These are phyloP conservation scores for Neurospora sp. DNA, from an alignment of 2,329 filamentous ascomycete species.

Conservation along the genomic window DNA sequence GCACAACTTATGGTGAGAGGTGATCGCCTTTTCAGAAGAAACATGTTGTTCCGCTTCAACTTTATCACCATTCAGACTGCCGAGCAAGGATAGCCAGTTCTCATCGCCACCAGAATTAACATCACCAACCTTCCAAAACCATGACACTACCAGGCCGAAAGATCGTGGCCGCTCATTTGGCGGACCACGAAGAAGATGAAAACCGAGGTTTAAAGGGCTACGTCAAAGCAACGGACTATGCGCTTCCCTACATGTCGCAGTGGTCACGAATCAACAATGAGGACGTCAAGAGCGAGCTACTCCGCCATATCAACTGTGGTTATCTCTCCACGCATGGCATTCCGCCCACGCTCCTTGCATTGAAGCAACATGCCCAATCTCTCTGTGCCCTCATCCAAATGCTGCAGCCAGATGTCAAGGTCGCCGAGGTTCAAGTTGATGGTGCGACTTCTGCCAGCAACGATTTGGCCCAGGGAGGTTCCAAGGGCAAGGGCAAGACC, in stretches of 20 bases:
- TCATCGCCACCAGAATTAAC: neutral
- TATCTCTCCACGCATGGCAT: constrained; percentile 44
- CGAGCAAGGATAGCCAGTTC: neutral
- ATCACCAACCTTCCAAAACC: neutral
- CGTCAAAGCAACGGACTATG: constrained; percentile 29
- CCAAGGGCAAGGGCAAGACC: neutral
- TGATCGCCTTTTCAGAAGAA: neutral
- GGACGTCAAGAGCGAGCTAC: constrained; percentile 20
- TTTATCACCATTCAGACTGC: neutral
- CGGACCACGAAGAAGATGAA: constrained; percentile 18
- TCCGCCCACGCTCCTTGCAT: constrained; percentile 43
- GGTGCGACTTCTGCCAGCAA: neutral
- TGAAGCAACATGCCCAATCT: constrained; percentile 53
- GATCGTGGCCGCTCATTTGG: constrained; percentile 11
- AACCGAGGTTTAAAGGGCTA: constrained; percentile 25
- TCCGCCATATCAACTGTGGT: constrained; percentile 45
- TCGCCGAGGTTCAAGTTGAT: constrained; percentile 21
- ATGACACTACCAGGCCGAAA: neutral
- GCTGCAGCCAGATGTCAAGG: constrained; percentile 30
- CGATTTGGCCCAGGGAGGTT: neutral
- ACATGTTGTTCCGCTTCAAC: neutral
- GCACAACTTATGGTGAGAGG: neutral
- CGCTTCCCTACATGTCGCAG: constrained; percentile 31
- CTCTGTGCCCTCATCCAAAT: constrained; percentile 41
- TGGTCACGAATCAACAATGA: constrained; percentile 26